These are phyloP conservation scores for Apophysomyces variabilis DNA, from an alignment of 371 early-diverging fungal genomes.

Conservation along the genomic window DNA sequence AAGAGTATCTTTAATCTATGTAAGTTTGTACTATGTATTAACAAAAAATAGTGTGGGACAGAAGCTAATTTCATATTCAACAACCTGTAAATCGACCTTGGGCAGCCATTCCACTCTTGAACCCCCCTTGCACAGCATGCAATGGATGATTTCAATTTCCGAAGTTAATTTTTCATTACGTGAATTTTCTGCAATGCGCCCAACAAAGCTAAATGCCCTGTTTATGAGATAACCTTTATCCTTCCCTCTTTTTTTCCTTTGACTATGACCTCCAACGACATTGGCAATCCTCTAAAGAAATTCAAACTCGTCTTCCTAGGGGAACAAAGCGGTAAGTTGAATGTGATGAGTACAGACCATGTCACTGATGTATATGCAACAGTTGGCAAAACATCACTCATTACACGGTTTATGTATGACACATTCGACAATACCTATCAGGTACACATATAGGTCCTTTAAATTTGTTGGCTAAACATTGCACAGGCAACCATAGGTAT, in stretches of 20 bases:
- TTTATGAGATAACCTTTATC: not conserved
- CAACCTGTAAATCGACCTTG: too few species aligned
- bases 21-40: too few species aligned
- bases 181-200: too few species aligned
- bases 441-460: conserved; percentile 45
- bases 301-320: conserved; percentile 96
- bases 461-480: not conserved
- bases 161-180: too few species aligned
- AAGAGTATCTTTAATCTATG: too few species aligned
- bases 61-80: too few species aligned
- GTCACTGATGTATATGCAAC: not conserved
- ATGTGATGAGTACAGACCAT: not conserved
- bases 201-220: too few species aligned
- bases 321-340: conserved; percentile 89
- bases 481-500: conserved; percentile 98
- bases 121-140: too few species aligned
- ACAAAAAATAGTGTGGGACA: too few species aligned
- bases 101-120: too few species aligned
- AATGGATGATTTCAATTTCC: too few species aligned
- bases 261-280: conserved; percentile 40
- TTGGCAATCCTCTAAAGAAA: conserved; percentile 75
- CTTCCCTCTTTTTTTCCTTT: conserved; percentile 4
- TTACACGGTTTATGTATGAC: conserved; percentile 99
- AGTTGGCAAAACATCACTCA: conserved; percentile 99
- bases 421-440: conserved; percentile 98